Percentiles rank a stretch among this genome's conserved stretches.
phyloP scores from a whole-genome alignment of 345 rosid species.

The Camelina hispida region DNA sequence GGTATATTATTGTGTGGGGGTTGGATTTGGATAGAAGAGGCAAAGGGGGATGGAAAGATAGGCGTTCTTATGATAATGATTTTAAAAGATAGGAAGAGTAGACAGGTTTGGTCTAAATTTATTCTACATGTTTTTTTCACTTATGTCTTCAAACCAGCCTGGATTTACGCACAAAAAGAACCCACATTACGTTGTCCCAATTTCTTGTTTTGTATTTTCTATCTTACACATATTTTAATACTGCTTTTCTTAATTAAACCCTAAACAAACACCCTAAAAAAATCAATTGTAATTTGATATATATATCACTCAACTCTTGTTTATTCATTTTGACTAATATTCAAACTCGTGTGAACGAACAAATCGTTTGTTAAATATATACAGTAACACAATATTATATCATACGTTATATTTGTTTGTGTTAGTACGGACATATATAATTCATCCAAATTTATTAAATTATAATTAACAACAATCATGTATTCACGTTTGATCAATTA shows the following conservation, averaged over 20 bases:
- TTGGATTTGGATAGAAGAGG: slow-evolving; percentile 30
- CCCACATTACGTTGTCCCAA: slow-evolving; percentile 33
- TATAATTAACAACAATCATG: not conserved
- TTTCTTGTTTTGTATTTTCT: slow-evolving; percentile 18
- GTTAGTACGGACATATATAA: not conserved
- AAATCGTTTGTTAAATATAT: not conserved
- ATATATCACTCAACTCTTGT: not conserved
- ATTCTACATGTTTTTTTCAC: slow-evolving; percentile 42
- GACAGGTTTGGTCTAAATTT: slow-evolving; percentile 44
- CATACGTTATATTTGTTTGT: not conserved
- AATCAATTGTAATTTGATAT: not conserved
- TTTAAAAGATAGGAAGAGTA: slow-evolving; percentile 36
- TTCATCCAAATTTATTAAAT: not conserved
- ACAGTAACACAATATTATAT: not conserved
- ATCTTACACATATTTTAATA: slow-evolving; percentile 13
- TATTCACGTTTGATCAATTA: not conserved
- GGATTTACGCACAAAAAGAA: slow-evolving; percentile 41
- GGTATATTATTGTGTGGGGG: slow-evolving; percentile 34
- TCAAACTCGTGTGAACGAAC: slow-evolving; percentile 6
- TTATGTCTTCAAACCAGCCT: slow-evolving; percentile 45
- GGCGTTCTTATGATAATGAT: slow-evolving; percentile 34
- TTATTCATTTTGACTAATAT: slow-evolving; percentile 7
- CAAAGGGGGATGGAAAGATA: slow-evolving; percentile 41
- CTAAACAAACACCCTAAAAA: slow-evolving; percentile 15
- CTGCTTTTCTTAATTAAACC: not conserved